These are phyloP conservation scores for Alectoria sarmentosa DNA, from an alignment of 495 filamentous ascomycete species.

Conservation along the genomic window DNA sequence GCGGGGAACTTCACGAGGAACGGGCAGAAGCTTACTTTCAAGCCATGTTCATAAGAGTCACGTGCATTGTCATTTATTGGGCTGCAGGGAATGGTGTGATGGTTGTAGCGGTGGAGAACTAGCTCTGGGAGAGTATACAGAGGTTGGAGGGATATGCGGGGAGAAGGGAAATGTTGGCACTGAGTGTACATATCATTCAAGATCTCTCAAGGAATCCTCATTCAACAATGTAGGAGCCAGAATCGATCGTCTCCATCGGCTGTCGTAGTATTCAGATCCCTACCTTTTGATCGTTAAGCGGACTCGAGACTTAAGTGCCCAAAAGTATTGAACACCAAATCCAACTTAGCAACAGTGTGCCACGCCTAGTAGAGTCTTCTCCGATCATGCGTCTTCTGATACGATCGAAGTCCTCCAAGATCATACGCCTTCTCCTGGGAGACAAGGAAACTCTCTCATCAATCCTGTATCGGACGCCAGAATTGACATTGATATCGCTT, in stretches of 20 bases:
- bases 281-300: too few species aligned
- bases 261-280: too few species aligned
- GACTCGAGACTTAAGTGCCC: too few species aligned
- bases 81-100: not conserved
- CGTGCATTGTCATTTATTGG: not conserved
- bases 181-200: not conserved
- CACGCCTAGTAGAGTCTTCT: too few species aligned
- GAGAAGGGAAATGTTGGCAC: not conserved
- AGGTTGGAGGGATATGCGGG: not conserved
- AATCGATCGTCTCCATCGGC: not conserved
- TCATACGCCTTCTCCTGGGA: not conserved
- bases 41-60: not conserved
- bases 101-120: not conserved
- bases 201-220: not conserved
- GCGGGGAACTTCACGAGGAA: not conserved
- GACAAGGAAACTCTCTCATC: not conserved
- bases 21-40: not conserved
- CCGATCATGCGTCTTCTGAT: not conserved
- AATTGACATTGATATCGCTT: too few species aligned
- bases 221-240: not conserved
- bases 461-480: too few species aligned
- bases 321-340: too few species aligned
- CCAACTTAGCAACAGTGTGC: too few species aligned
- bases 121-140: not conserved
- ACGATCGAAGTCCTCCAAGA: not conserved